These are phyloP conservation scores for Flueggea neowawraea DNA, from an alignment of 441 rosid species.

Conservation along the genomic window DNA sequence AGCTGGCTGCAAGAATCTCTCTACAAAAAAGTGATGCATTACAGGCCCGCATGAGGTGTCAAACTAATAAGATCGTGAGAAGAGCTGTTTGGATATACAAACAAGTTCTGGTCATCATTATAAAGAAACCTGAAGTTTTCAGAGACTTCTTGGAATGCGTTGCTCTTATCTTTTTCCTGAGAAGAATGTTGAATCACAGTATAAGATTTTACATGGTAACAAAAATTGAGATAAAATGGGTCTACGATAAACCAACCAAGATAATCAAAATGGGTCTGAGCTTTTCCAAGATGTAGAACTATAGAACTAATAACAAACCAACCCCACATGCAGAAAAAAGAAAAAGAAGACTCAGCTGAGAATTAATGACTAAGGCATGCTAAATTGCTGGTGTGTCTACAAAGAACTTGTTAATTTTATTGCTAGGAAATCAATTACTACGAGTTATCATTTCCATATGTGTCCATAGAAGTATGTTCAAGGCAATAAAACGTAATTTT, in stretches of 20 bases:
- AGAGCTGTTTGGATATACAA: conserved; percentile 3
- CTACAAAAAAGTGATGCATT: conserved; percentile 94
- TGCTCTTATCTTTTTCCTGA: conserved; percentile 85
- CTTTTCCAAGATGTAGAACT: too few species aligned
- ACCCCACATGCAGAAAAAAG: too few species aligned
- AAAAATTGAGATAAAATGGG: background rate
- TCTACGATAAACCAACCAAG: background rate
- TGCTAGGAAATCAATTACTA: too few species aligned
- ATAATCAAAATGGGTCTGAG: too few species aligned
- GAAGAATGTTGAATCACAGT: conserved; percentile 13
- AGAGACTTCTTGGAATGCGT: conserved; percentile 82
- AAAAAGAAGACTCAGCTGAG: too few species aligned
- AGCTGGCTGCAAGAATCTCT: conserved; percentile 88
- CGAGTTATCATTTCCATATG: too few species aligned
- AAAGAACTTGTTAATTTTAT: too few species aligned
- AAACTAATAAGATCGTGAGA: conserved; percentile 18
- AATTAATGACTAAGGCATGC: too few species aligned
- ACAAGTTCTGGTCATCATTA: conserved; percentile 7
- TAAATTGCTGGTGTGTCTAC: too few species aligned
- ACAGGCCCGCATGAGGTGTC: conserved; percentile 73
- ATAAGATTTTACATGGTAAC: background rate
- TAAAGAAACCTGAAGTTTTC: conserved; percentile 78
- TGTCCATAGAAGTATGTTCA: too few species aligned
- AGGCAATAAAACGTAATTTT: too few species aligned
- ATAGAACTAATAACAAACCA: too few species aligned